phyloP scores from a whole-genome alignment of 2,329 filamentous ascomycete species.

The Xylaria polymorpha region DNA sequence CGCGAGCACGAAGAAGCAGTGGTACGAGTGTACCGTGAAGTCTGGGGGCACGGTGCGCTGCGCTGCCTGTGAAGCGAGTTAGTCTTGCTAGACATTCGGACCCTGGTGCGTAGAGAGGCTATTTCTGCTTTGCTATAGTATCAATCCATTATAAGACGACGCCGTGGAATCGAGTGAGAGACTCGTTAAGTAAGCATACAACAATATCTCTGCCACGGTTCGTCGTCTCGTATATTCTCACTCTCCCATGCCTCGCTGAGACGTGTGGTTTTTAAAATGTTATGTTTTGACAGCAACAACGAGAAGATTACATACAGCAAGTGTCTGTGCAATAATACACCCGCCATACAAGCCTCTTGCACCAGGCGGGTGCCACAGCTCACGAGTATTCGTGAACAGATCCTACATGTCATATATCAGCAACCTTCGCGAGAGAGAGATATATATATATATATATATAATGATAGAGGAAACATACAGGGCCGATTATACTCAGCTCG shows the following conservation, averaged over 20 bases:
- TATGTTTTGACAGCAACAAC: neutral
- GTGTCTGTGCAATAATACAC: conserved; percentile 84
- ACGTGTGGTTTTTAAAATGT: neutral
- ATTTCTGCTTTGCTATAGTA: neutral
- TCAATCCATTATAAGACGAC: neutral
- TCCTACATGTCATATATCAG: conserved; percentile 63
- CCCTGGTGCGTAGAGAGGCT: neutral
- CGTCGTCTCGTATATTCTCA: neutral
- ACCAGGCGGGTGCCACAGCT: conserved; percentile 90
- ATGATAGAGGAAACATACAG: conserved; percentile 63
- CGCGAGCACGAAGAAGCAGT: conserved; percentile 98
- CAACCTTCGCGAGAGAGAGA: neutral
- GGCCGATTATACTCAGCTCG: conserved; percentile 78
- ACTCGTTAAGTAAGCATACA: neutral
- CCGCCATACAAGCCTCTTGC: conserved; percentile 95
- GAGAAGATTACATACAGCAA: conserved; percentile 46
- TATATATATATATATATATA: neutral
- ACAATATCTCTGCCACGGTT: neutral
- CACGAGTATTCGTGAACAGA: conserved; percentile 93
- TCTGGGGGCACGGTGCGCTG: conserved; percentile 84
- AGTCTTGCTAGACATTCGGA: neutral
- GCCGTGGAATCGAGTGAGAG: neutral
- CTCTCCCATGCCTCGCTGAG: neutral
- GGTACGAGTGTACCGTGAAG: conserved; percentile 93
- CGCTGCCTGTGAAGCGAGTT: conserved; percentile 68